Evolutionary conservation across 306 rosid species (phyloP).

Genomic region (Notholithocarpus densiflorus): DNA sequence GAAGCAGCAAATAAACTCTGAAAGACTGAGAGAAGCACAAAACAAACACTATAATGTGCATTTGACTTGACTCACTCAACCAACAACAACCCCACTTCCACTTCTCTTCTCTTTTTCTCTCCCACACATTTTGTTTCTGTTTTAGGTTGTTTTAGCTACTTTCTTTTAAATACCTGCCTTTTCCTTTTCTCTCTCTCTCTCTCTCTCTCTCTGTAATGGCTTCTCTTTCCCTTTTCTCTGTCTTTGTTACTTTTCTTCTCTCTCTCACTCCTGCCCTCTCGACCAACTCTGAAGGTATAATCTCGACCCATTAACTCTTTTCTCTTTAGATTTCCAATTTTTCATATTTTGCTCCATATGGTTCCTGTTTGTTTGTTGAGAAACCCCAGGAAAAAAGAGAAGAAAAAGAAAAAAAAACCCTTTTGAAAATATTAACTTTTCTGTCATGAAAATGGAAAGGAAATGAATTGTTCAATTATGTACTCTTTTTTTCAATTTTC

Average conservation of each 20-base stretch:
- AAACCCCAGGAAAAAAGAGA: not conserved
- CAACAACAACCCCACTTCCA: not conserved
- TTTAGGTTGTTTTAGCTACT: not conserved
- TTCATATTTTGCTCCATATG: not conserved
- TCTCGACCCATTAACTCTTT: not conserved
- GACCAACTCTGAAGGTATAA: constrained; percentile 54
- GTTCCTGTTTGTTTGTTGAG: constrained; percentile 20
- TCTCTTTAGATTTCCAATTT: not conserved
- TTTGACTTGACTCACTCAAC: constrained; percentile 29
- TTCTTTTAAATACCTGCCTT: not conserved
- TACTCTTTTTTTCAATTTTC: not conserved
- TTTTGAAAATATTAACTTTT: not conserved
- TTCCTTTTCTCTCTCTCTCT: not conserved
- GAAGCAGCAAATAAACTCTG: not conserved
- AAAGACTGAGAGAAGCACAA: not conserved
- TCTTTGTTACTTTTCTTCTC: constrained; percentile 27
- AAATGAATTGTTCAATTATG: not conserved
- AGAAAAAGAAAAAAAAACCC: not conserved
- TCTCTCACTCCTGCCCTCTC: constrained; percentile 34
- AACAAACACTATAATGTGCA: not conserved
- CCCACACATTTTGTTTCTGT: not conserved
- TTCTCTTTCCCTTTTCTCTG: constrained; percentile 9
- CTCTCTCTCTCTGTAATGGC: constrained; percentile 24
- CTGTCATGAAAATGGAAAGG: not conserved
- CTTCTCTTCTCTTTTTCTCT: not conserved